Base-by-base conservation (phyloP, 179 eudicot genomes). In the Actinidia polygama region DNA sequence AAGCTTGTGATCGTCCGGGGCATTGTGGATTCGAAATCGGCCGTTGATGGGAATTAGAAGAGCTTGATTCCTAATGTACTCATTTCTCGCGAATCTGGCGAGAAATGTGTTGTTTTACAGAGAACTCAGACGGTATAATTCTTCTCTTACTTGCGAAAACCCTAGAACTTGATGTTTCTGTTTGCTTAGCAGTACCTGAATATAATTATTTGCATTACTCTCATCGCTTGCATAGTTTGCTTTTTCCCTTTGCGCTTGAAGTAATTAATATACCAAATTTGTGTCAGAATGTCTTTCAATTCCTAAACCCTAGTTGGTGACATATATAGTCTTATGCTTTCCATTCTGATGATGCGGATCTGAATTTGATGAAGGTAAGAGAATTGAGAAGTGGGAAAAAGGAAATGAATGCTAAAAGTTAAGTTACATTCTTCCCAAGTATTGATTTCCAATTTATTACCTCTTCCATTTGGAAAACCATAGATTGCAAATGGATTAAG, bases 1-100 rank as follows among this genome's bases (percentile, higher is more conserved):
- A 87, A 85, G 82, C 70, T 96, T 57, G 88, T 92, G 63, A 81
- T 96, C 55, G 92, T 96, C 19, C 89, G 95, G 30, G 99, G 98
- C 11, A 58, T 73, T 0, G 98, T 96, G 12, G 95, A 92, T 78
- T 84, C 91, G 19, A 94, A 93, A 80, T 88, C 93, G 49, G 91
- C 80, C 1, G 90, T 85, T 6, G 86, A 86, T 53, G 91, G 93
- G 9, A 88, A 87, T 59, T 89, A 92, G 96, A 90, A 86, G 85
- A 79, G 83, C 16, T 70, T 87, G 51, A 87, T 86, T 86, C 73
- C 83, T 18, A 89, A 86, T 71, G 93, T 85, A 11, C 84, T 93
- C 24, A 82, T 87, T 44, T 86, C 96, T 50, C 87, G 83, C 10
- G 91, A 91, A 76, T 87, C 96, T 0, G 90, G 90, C 7, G 94